Percentiles rank a stretch among this genome's conserved stretches.
Conservation (phyloP, 1,284 basidiomycete species). For the Meripilus lineatus region DNA sequence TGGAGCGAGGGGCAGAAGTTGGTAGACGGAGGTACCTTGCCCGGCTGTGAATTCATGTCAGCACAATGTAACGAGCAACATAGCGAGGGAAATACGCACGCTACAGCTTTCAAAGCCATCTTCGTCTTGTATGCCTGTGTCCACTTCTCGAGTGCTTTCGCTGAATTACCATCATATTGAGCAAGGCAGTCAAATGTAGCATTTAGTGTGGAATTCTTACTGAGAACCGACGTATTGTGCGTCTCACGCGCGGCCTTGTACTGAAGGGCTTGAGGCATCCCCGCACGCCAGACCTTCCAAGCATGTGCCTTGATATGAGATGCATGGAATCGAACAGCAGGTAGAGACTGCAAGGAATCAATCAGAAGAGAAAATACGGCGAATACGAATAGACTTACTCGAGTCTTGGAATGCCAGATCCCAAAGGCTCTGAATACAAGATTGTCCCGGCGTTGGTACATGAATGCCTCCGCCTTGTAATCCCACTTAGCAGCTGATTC, state of each 20-base stretch:
- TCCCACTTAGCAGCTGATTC: slow-evolving; percentile 8
- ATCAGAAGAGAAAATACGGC: slow-evolving; percentile 4
- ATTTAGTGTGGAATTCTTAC: slow-evolving; percentile 38
- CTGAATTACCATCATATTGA: slow-evolving; percentile 33
- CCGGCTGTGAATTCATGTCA: too few relatives aligned
- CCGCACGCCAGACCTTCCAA: slow-evolving; percentile 62
- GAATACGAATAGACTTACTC: slow-evolving; percentile 35
- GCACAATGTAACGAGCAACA: too few relatives aligned
- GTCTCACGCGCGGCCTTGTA: slow-evolving; percentile 60
- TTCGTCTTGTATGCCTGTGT: slow-evolving; percentile 59
- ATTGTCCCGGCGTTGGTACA: slow-evolving; percentile 52
- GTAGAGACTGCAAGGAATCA: slow-evolving; percentile 51
- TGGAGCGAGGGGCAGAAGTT: slow-evolving; percentile 29
- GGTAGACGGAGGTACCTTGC: slow-evolving; percentile 70
- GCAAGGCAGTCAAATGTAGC: neutral
- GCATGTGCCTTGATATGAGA: slow-evolving; percentile 51
- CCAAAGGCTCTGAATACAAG: slow-evolving; percentile 60
- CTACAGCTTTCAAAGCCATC: slow-evolving; percentile 72
- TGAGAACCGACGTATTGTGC: slow-evolving; percentile 48
- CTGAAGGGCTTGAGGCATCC: slow-evolving; percentile 64
- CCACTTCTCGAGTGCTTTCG: slow-evolving; percentile 59
- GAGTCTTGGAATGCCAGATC: slow-evolving; percentile 70
- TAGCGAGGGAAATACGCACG: slow-evolving; percentile 55
- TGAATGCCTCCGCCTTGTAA: slow-evolving; percentile 55
- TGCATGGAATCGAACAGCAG: slow-evolving; percentile 70